Percentiles rank a stretch among this genome's conserved stretches.
phyloP scores from a whole-genome alignment of 169 alveolate species.

The Plasmodium billcollinsi region DNA sequence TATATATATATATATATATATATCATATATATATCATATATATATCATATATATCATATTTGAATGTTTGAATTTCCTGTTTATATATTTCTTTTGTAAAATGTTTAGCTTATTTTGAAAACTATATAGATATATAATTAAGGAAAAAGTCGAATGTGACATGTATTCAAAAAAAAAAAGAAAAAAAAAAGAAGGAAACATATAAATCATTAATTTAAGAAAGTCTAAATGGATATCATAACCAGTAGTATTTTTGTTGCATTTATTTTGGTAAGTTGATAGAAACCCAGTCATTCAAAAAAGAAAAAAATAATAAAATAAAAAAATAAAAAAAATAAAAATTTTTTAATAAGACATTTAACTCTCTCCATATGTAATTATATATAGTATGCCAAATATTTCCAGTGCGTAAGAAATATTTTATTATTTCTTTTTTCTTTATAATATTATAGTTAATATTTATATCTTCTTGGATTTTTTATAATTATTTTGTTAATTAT shows the following conservation, averaged over 20 bases:
- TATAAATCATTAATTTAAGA: background rate
- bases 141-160: background rate
- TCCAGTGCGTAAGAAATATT: background rate
- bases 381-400: background rate
- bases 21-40: too few species aligned
- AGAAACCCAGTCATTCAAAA: background rate
- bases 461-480: conserved; percentile 57
- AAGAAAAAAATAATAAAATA: background rate
- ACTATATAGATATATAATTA: too few species aligned
- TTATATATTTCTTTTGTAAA: too few species aligned
- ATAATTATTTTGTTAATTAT: conserved; percentile 47
- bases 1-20: too few species aligned
- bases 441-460: conserved; percentile 38
- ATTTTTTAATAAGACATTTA: background rate
- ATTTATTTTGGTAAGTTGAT: conserved; percentile 55
- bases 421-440: conserved; percentile 10
- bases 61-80: too few species aligned
- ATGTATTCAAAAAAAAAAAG: too few species aligned
- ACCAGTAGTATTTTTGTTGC: conserved; percentile 20
- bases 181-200: conserved; percentile 14
- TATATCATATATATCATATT: too few species aligned
- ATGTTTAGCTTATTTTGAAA: too few species aligned
- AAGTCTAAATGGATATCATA: conserved; percentile 53
- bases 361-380: too few species aligned
- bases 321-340: background rate